A percentile compares a stretch with the other conserved stretches of the same genome.
phyloP scores from a whole-genome alignment of 2,329 filamentous ascomycete genomes.

The Falciphora oryzae region DNA sequence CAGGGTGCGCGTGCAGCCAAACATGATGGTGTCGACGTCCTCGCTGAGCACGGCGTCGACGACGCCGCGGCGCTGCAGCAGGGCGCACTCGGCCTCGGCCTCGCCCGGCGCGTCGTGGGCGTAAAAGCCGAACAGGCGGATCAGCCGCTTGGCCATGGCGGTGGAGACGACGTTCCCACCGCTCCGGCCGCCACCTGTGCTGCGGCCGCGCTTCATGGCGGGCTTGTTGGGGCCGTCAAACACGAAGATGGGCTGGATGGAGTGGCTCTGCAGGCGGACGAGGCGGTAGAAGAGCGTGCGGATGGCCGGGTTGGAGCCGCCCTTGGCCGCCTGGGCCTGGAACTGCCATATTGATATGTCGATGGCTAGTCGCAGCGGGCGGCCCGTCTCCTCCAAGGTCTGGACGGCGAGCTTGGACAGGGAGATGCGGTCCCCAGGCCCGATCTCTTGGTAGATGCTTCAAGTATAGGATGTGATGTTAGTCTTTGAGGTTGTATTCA shows the following conservation, averaged over 20 bases:
- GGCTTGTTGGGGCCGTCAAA: constrained; percentile 50
- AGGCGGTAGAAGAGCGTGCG: constrained; percentile 91
- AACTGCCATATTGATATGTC: constrained; percentile 98
- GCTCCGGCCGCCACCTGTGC: constrained; percentile 55
- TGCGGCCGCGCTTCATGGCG: constrained; percentile 81
- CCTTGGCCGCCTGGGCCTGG: constrained; percentile 77
- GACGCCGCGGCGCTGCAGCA: constrained; percentile 73
- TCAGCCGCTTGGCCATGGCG: constrained; percentile 74
- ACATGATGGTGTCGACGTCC: constrained; percentile 97
- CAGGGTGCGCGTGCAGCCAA: constrained; percentile 74
- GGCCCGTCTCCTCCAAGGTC: constrained; percentile 62
- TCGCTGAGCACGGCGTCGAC: constrained; percentile 94
- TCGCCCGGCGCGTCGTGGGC: constrained; percentile 87
- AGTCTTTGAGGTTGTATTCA: constrained; percentile 7
- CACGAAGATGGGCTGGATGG: constrained; percentile 47
- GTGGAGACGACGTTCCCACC: constrained; percentile 62
- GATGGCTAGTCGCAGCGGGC: constrained; percentile 80
- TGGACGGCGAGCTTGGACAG: constrained; percentile 77
- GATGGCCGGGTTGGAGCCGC: constrained; percentile 83
- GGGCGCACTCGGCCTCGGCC: constrained; percentile 90
- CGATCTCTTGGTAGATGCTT: constrained; percentile 91
- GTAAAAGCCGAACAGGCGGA: constrained; percentile 79
- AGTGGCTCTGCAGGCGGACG: constrained; percentile 44
- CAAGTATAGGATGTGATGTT: constrained; percentile 14
- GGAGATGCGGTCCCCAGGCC: constrained; percentile 70